Conservation (phyloP, 345 rosid species). For the Zanthoxylum bungeanum region DNA sequence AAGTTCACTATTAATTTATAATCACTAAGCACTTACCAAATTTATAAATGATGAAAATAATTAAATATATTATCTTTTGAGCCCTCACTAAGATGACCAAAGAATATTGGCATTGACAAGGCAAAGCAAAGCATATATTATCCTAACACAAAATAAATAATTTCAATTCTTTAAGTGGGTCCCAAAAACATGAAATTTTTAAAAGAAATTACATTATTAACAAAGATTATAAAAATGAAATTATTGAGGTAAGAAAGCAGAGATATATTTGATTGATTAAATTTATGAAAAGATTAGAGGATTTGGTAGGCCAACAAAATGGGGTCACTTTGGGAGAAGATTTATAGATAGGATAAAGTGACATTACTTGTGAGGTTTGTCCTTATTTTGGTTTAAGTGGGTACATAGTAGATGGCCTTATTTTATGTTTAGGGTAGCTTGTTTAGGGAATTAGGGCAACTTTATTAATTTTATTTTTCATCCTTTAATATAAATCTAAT, state of each 20-base stretch:
- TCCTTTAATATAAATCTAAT: neutral
- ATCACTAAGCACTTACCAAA: conserved; percentile 4
- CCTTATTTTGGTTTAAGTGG: conserved; percentile 14
- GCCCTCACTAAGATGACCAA: neutral
- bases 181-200: neutral
- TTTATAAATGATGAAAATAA: neutral
- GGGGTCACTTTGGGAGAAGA: conserved; percentile 1
- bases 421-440: neutral
- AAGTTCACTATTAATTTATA: conserved; percentile 7
- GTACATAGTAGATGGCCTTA: conserved; percentile 11
- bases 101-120: conserved; percentile 17
- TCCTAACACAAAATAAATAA: conserved; percentile 10
- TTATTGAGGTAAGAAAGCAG: conserved; percentile 8
- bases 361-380: conserved; percentile 5
- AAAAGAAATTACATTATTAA: neutral
- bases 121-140: conserved; percentile 8
- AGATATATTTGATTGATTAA: conserved; percentile 22
- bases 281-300: neutral
- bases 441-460: neutral
- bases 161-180: neutral
- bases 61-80: conserved; percentile 10
- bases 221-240: neutral
- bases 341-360: neutral
- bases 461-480: neutral
- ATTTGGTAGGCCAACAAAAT: conserved; percentile 34